Conservation (phyloP, 768 basidiomycete genomes). For the Exidia glandulosa region DNA sequence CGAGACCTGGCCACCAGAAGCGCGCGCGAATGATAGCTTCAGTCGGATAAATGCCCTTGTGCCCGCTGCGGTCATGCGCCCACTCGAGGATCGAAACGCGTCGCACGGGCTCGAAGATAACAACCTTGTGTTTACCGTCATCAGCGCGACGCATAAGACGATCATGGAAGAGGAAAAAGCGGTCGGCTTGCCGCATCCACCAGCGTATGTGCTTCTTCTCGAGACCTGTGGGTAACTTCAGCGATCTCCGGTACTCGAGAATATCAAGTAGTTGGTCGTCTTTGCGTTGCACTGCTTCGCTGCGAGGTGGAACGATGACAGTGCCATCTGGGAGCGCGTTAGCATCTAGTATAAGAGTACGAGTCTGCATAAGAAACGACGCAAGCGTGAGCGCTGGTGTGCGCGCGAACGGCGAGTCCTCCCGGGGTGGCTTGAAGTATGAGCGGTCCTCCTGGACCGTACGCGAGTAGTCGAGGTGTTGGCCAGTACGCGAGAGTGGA, state of each 20-base stretch:
- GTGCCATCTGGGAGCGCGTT: neutral
- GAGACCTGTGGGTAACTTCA: neutral
- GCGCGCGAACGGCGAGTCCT: neutral
- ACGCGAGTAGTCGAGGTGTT: neutral
- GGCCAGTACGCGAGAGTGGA: neutral
- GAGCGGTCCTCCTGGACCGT: neutral
- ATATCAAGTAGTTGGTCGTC: neutral
- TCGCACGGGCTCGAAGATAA: slow-evolving; percentile 1
- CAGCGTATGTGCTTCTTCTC: neutral
- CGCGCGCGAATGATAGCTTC: slow-evolving; percentile 3
- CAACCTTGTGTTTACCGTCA: neutral
- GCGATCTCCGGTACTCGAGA: neutral
- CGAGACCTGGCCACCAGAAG: slow-evolving; percentile 17
- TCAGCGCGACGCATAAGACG: slow-evolving; percentile 17
- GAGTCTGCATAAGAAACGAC: neutral
- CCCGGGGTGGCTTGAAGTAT: neutral
- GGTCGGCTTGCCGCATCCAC: neutral
- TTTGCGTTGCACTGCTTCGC: neutral
- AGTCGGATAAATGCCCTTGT: slow-evolving; percentile 8
- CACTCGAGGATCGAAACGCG: slow-evolving; percentile 5
- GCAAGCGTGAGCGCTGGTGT: neutral
- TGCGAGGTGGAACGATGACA: neutral
- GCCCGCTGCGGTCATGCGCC: slow-evolving; percentile 13
- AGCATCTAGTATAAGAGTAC: neutral
- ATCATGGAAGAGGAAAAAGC: slow-evolving; percentile 2